Conservation (phyloP, 768 basidiomycete species). For the Crassisporium funariophilum region DNA sequence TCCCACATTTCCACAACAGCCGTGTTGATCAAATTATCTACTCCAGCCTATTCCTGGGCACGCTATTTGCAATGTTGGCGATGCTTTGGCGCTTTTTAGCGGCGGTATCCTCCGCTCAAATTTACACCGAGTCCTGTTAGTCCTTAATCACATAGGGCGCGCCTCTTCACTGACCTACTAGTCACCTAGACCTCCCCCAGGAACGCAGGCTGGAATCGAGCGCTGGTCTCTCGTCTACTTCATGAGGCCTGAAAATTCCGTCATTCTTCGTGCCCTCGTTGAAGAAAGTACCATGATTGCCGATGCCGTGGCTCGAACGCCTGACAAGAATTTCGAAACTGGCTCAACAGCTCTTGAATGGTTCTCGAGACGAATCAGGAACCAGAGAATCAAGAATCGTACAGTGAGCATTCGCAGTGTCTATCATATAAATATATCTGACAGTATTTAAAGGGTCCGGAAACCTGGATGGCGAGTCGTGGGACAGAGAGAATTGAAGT, state of each 20-base stretch:
- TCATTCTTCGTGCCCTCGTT: conserved; percentile 50
- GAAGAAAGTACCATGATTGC: conserved; percentile 55
- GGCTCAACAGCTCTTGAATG: conserved; percentile 43
- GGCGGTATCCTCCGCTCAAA: conserved; percentile 67
- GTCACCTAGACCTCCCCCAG: conserved; percentile 53
- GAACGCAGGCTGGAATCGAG: conserved; percentile 49
- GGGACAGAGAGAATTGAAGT: too few relatives aligned
- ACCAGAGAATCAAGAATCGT: conserved; percentile 46
- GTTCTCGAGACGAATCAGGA: conserved; percentile 45
- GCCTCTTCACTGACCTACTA: neutral
- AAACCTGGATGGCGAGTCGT: too few relatives aligned
- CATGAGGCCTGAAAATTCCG: conserved; percentile 58
- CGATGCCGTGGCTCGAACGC: conserved; percentile 38
- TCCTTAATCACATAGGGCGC: conserved; percentile 8
- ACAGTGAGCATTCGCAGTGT: too few relatives aligned
- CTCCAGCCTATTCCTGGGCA: conserved; percentile 53
- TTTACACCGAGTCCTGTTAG: conserved; percentile 63
- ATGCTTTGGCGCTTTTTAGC: conserved; percentile 62
- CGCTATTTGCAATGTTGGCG: conserved; percentile 64
- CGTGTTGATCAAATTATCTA: neutral
- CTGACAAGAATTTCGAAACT: conserved; percentile 40
- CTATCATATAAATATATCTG: too few relatives aligned
- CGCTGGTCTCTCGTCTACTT: conserved; percentile 75
- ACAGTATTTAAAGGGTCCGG: too few relatives aligned
- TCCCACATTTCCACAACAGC: neutral